Percentiles rank a stretch among this genome's conserved stretches.
These are phyloP conservation scores for Trichoderma aggressivum DNA, from an alignment of 2,329 filamentous ascomycete species.

Conservation along the genomic window DNA sequence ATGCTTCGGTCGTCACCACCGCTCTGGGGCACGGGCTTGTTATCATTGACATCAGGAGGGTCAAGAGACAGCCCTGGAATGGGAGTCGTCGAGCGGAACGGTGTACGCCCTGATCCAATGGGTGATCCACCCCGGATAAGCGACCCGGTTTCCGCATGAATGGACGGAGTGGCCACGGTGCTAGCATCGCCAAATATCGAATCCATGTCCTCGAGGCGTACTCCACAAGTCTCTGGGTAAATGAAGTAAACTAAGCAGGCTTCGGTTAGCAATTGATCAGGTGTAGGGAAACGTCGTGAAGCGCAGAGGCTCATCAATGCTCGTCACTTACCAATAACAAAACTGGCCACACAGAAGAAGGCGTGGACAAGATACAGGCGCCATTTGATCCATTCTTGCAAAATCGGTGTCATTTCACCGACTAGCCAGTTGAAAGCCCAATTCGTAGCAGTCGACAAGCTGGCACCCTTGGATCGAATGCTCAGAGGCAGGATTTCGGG, in stretches of 20 bases:
- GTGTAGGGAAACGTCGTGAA: neutral
- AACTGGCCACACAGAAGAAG: constrained; percentile 93
- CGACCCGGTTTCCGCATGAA: constrained; percentile 73
- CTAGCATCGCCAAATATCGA: constrained; percentile 89
- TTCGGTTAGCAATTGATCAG: neutral
- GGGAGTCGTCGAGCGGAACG: constrained; percentile 54
- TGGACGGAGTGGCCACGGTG: constrained; percentile 74
- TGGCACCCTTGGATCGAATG: constrained; percentile 95
- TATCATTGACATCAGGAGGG: constrained; percentile 56
- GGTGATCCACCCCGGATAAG: constrained; percentile 71
- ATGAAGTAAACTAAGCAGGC: constrained; percentile 77
- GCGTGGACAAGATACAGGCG: constrained; percentile 91
- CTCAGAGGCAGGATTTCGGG: constrained; percentile 97
- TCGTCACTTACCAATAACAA: constrained; percentile 81
- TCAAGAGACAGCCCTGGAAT: constrained; percentile 83
- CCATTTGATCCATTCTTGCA: constrained; percentile 92
- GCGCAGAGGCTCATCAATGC: neutral
- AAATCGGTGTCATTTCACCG: constrained; percentile 87
- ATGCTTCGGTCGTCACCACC: constrained; percentile 41
- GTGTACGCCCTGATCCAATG: constrained; percentile 64
- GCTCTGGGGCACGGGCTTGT: constrained; percentile 40
- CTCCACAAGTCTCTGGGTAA: constrained; percentile 94
- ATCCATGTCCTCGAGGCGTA: constrained; percentile 96
- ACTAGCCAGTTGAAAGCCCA: constrained; percentile 99
- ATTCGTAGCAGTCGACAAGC: constrained; percentile 91